Conservation (phyloP, 768 basidiomycete genomes). For the Mycena galopus region DNA sequence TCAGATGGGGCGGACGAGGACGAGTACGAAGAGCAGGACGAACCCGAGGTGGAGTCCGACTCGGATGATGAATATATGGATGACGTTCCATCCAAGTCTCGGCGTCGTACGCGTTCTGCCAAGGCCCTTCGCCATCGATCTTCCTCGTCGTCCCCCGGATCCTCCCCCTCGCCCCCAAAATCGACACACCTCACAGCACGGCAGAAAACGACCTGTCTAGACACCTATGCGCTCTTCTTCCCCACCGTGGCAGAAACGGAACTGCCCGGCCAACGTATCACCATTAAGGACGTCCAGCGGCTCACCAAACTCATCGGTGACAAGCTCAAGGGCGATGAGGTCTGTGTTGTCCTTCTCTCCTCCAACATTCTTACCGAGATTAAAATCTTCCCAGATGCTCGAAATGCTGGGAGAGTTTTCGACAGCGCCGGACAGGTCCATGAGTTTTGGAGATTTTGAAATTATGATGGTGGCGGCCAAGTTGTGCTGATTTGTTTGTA, state of each 20-base stretch:
- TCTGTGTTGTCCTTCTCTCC: constrained; percentile 45
- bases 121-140: constrained; percentile 5
- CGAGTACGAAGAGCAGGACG: constrained; percentile 22
- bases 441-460: constrained; percentile 78
- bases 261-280: constrained; percentile 66
- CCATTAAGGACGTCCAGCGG: constrained; percentile 74
- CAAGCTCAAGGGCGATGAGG: constrained; percentile 82
- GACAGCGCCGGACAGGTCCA: constrained; percentile 73
- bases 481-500: constrained; percentile 43
- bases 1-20: constrained; percentile 29
- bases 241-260: constrained; percentile 62
- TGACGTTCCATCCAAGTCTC: constrained; percentile 41
- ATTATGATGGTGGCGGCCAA: constrained; percentile 78
- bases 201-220: constrained; percentile 67
- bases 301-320: constrained; percentile 76
- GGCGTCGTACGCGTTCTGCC: constrained; percentile 22
- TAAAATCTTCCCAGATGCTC: constrained; percentile 63
- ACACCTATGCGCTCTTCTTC: constrained; percentile 82
- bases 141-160: constrained; percentile 11
- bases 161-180: constrained; percentile 5
- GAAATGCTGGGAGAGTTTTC: constrained; percentile 89
- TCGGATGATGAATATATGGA: constrained; percentile 52
- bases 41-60: constrained; percentile 40
- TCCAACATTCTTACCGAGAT: background rate
- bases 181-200: constrained; percentile 57